Base-by-base conservation (phyloP, 1,284 basidiomycete species). In the Vanrija humicola region DNA sequence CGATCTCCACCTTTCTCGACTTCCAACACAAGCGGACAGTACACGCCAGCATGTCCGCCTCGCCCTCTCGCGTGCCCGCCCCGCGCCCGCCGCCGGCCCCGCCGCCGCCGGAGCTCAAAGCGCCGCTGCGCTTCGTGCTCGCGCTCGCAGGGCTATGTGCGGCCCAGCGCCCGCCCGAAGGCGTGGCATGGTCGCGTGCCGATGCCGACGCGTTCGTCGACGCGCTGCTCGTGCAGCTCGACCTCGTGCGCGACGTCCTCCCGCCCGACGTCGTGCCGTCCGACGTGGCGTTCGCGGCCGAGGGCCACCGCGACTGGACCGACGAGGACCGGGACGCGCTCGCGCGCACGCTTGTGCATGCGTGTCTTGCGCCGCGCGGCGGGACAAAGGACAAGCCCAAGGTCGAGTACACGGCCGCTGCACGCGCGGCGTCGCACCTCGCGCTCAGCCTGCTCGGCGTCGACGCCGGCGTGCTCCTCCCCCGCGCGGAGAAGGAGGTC, bases 401-500 rank as follows among this genome's bases (percentile, higher is more conserved):
- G 6, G 52, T 75, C 8, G 57, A 58, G 29, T 80, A 79, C 52
- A 73, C 76, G 0, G 75, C 79, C 1, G 55, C 75, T 3, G 66
- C 71, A 5, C 69, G 77, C 5, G 70, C 73, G 0, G 63, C 76
- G 44, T 62, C 71, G 7, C 66, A 75, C 43, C 57, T 64, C 4
- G 69, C 78, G 0, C 64, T 77, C 15, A 40, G 61, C 9, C 49
- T 75, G 1, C 68, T 79, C 14, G 71, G 66, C 7, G 66, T 80
- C 38, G 59, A 68, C 0, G 54, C 65, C 1, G 52, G 56, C 6
- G 50, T 59, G 2, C 66, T 75, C 5, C 51, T 77, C 7, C 67
- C 71, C 3, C 61, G 64, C 19, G 75, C 75, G 19, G 79, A 80
- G 60, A 64, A 65, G 19, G 58, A 65, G 7, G 64, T 79, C 15